phyloP scores from a whole-genome alignment of 2,329 filamentous ascomycete genomes.

The Berkeleyomyces basicola region DNA sequence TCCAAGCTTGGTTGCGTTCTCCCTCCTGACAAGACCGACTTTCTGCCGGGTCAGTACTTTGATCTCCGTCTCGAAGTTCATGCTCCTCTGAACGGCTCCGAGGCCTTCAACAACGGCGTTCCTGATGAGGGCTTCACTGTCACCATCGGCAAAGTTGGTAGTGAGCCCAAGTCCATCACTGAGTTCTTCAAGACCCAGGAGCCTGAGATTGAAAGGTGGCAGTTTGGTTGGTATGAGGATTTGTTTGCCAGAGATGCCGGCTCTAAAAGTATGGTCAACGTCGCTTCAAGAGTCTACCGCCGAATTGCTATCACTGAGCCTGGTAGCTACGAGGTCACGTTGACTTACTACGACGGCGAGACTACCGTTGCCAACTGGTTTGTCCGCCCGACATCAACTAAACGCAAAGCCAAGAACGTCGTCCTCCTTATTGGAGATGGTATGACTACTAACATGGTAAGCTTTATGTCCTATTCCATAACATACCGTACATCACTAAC shows the following conservation, averaged over 20 bases:
- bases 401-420: conserved; percentile 69
- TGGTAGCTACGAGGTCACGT: conserved; percentile 59
- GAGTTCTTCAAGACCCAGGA: conserved; percentile 55
- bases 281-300: conserved; percentile 64
- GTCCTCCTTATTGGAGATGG: conserved; percentile 66
- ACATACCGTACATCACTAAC: not conserved
- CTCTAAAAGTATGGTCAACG: conserved; percentile 57
- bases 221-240: conserved; percentile 74
- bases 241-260: conserved; percentile 59
- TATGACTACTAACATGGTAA: conserved; percentile 55
- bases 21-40: conserved; percentile 54
- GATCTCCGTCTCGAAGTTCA: conserved; percentile 73
- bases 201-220: conserved; percentile 62
- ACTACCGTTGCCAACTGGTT: conserved; percentile 61
- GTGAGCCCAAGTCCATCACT: conserved; percentile 35
- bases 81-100: conserved; percentile 64
- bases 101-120: conserved; percentile 51
- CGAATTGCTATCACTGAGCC: conserved; percentile 61
- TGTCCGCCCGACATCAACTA: conserved; percentile 51
- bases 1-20: conserved; percentile 42
- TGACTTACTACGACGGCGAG: conserved; percentile 57
- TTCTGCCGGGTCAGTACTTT: conserved; percentile 69
- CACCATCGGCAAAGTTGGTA: conserved; percentile 50
- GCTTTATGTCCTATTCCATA: conserved; percentile 4
- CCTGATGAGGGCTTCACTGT: conserved; percentile 63